Conservation (phyloP, 2,329 filamentous ascomycete genomes). For the Dactylonectria macrodidyma region DNA sequence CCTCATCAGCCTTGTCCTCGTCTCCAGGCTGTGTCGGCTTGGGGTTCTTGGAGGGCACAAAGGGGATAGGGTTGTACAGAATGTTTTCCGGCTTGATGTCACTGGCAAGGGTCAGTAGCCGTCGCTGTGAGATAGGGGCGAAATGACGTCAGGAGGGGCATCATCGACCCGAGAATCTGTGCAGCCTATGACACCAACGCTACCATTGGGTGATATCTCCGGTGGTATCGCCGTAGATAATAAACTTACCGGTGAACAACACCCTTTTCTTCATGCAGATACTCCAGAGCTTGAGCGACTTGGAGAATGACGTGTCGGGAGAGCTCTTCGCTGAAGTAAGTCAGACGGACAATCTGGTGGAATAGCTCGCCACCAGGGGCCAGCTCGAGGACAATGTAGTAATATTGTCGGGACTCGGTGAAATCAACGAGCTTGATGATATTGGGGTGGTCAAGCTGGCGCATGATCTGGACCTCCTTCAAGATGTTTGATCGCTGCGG, state of each 20-base stretch:
- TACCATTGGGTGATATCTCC: too few relatives aligned
- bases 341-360: conserved; percentile 97
- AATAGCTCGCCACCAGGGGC: conserved; percentile 97
- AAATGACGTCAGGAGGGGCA: conserved; percentile 50
- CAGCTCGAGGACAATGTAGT: conserved; percentile 96
- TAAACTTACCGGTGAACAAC: conserved; percentile 92
- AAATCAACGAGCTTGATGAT: conserved; percentile 96
- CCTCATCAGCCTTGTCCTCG: conserved; percentile 97
- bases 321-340: conserved; percentile 97
- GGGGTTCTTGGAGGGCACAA: conserved; percentile 84
- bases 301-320: conserved; percentile 95
- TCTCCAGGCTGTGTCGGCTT: conserved; percentile 89
- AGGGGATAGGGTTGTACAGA: conserved; percentile 88
- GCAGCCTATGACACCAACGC: conserved; percentile 11
- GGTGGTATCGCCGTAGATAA: not conserved
- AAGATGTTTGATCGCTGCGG: conserved; percentile 94
- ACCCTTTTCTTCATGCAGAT: conserved; percentile 93
- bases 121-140: conserved; percentile 38
- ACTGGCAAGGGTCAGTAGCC: conserved; percentile 62
- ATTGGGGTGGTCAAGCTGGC: conserved; percentile 94
- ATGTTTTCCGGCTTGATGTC: conserved; percentile 99
- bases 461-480: conserved; percentile 99
- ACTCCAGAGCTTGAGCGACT: conserved; percentile 94
- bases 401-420: conserved; percentile 93
- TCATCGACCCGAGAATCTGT: conserved; percentile 28